Conservation (phyloP, 257 asterid genomes). For the Nicotiana attenuata region DNA sequence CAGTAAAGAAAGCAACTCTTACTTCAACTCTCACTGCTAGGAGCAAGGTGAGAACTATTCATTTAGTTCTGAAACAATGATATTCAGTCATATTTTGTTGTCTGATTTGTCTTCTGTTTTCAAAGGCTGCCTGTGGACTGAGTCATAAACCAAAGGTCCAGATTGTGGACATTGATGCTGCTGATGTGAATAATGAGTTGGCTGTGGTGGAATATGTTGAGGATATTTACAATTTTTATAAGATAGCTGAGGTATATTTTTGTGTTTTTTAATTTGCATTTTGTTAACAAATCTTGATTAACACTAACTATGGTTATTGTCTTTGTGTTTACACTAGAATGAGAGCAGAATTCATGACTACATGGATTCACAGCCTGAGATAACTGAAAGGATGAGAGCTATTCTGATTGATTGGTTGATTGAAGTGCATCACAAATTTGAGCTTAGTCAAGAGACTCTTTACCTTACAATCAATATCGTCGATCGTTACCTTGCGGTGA, state of each 20-base stretch:
- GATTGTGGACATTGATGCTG: conserved; percentile 69
- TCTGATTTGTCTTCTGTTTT: background rate
- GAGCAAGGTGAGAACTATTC: conserved; percentile 47
- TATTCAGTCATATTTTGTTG: background rate
- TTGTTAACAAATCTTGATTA: background rate
- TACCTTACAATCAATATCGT: conserved; percentile 73
- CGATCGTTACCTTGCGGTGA: conserved; percentile 62
- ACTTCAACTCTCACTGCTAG: conserved; percentile 79
- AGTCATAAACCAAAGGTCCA: conserved; percentile 33
- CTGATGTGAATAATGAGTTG: conserved; percentile 62
- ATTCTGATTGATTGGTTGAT: conserved; percentile 81
- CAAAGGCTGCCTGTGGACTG: conserved; percentile 76
- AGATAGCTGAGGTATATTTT: conserved; percentile 58
- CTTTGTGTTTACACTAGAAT: conserved; percentile 28
- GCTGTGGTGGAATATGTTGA: conserved; percentile 85
- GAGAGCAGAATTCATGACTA: conserved; percentile 64
- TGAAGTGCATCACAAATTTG: conserved; percentile 78
- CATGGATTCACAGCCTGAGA: conserved; percentile 72
- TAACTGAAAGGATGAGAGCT: conserved; percentile 71
- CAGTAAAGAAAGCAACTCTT: conserved; percentile 48
- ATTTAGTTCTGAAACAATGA: no score
- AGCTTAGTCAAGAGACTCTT: conserved; percentile 76
- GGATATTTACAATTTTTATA: conserved; percentile 74
- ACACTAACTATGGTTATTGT: background rate
- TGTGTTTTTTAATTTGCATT: background rate